Evolutionary conservation across 139 green algal species (phyloP), one percentile per base, ranked within the genome.

Genomic region (Nannochloris sp.): DNA sequence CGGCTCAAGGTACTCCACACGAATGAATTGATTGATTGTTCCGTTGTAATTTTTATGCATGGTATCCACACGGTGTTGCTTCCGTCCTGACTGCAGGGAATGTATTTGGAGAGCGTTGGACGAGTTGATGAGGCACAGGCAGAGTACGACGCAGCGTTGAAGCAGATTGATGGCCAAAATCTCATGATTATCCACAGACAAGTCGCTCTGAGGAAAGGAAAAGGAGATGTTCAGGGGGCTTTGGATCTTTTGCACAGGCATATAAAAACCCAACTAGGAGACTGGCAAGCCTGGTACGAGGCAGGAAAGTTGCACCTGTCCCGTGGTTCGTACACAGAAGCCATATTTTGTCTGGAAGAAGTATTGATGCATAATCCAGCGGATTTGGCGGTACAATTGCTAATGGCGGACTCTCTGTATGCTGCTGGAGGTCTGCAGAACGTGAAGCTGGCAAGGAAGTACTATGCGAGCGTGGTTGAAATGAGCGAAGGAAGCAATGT

Each of bases 321-420:
- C 83, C 74, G 84, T 34, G 3, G 49, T 18, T 24, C 36, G 70
- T 92, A 85, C 75, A 72, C 75, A n/a, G 84, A 95, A 66, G 88
- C 88, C 1, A 77, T 81, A 0, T 89, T 88, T 63, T 95, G 87
- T 78, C 77, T 84, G 27, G 88, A 95, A 67, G 88, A 95, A 81
- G 68, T 94, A 18, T 60, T 95, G n/a, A 72, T 90, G 71, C 78
- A 85, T 37, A 49, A 66, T 5, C 80, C 87, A 1, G 49, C 25
- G 48, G 69, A 81, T 48, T 62, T 80, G 18, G 60, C 63, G 18
- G 74, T 74, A 31, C 68, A 84, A 62, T 60, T 91, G 15, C 71
- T 75, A 34, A 85, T 85, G 29, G 88, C 83, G 6, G 88, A 95
- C 66, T 57, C 83, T 21, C 73, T 95, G 60, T 88, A 85, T 69